phyloP scores from a whole-genome alignment of 306 rosid species.

The Hylodesmum podocarpum region DNA sequence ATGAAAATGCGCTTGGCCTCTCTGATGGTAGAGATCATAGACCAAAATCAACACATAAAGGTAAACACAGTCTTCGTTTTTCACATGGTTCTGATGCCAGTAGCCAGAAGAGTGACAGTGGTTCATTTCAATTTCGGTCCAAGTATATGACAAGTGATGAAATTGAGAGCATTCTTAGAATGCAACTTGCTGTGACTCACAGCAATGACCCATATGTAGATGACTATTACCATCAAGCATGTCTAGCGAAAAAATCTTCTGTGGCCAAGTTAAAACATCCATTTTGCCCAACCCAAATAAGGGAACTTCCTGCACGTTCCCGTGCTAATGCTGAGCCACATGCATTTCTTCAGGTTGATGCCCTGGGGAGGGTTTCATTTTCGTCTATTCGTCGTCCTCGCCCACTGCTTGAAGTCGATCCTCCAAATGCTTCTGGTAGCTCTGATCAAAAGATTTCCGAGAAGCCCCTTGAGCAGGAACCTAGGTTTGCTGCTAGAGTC shows the following conservation, averaged over 20 bases:
- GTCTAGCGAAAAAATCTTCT: constrained; percentile 46
- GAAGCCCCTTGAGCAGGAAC: constrained; percentile 58
- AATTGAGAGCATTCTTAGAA: constrained; percentile 59
- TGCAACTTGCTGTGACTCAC: constrained; percentile 60
- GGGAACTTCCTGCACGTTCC: constrained; percentile 49
- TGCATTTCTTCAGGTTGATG: constrained; percentile 49
- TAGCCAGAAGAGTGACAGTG: constrained; percentile 56
- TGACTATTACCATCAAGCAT: constrained; percentile 57
- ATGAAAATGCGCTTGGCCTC: constrained; percentile 38
- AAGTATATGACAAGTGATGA: constrained; percentile 60
- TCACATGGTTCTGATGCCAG: constrained; percentile 47
- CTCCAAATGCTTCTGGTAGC: constrained; percentile 43
- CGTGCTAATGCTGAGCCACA: constrained; percentile 48
- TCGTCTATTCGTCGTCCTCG: constrained; percentile 56
- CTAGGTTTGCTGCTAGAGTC: constrained; percentile 56
- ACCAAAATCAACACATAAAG: constrained; percentile 47
- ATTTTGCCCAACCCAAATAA: constrained; percentile 56
- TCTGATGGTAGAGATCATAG: constrained; percentile 45
- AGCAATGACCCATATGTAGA: constrained; percentile 55
- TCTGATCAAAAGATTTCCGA: constrained; percentile 46
- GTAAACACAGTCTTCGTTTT: constrained; percentile 46
- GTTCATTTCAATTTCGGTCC: constrained; percentile 52
- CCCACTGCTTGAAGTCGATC: constrained; percentile 53
- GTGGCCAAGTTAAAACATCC: constrained; percentile 47
- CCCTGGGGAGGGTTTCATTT: constrained; percentile 55